Evolutionary conservation across 2,329 filamentous ascomycete species (phyloP), one percentile per base, ranked within the genome.

Genomic region (Stachybotrys echinatus): DNA sequence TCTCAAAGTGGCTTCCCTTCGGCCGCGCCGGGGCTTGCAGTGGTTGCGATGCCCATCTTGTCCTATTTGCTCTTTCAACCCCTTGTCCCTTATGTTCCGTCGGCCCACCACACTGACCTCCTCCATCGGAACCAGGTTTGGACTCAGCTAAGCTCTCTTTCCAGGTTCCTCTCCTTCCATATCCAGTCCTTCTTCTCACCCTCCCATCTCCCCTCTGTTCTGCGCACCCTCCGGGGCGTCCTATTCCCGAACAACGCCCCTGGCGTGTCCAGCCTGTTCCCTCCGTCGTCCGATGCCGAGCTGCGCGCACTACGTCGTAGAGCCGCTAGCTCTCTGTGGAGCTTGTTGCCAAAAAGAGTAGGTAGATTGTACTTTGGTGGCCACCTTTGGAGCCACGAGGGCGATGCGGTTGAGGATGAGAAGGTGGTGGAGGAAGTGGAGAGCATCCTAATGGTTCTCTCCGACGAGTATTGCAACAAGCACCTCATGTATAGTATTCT

Each of bases 401-500:
- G 53, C 43, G 50, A 52, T 48, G 52, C 59, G 21, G 53, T 57
- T 23, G 57, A 60, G 34, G 58, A 61, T 48, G 69, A 73, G 54
- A 71, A 69, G 45, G 73, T 83, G 51, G 68, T 83, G 42, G 67
- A 72, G 52, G 79, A 85, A 58, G 77, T 89, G 55, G 81, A 85
- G 61, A 71, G 80, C 22, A 73, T 91, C 43, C 74, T 97, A 44
- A 83, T 87, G 59, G 74, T 92, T 37, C 85, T 96, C 57, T 81
- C 80, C 17, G 91, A 96, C 68, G 75, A 80, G 47, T 96, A 96
- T 70, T 87, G 91, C 70, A 99, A 99, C 71, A 95, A 92, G 72
- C 91, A 96, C 70, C 73, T 97, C 27, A 74, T 96, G 58, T 96
- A 95, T 63, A 77, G 83, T 42, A 75, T 94, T 45, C 71, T 97